Conservation (phyloP, 257 asterid genomes). For the Salvia hispanica region DNA sequence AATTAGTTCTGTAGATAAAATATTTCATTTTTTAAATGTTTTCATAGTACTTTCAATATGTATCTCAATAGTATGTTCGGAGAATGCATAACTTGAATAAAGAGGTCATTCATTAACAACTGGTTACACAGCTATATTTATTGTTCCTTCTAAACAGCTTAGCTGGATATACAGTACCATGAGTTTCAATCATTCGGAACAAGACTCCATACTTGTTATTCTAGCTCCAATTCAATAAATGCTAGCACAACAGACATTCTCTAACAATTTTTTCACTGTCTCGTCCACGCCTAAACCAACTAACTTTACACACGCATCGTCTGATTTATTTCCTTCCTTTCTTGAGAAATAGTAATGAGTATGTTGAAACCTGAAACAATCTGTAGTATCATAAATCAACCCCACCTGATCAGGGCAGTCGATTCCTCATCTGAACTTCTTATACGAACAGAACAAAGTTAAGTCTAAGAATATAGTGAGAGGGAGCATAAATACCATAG, state of each 20-base stretch:
- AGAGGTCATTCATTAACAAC: not conserved
- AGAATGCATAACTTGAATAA: not conserved
- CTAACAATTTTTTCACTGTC: too few relatives aligned
- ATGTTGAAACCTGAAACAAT: too few relatives aligned
- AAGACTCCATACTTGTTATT: conserved; percentile 45
- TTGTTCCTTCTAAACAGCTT: conserved; percentile 18
- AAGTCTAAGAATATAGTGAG: not conserved
- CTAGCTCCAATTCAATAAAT: conserved; percentile 37
- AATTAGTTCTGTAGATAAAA: conserved; percentile 20
- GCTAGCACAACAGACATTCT: too few relatives aligned
- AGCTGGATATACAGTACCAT: not conserved
- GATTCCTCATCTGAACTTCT: conserved; percentile 17
- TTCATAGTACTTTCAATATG: not conserved
- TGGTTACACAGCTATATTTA: not conserved
- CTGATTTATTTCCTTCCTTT: not conserved
- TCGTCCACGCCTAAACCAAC: too few relatives aligned
- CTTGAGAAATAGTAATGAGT: not conserved
- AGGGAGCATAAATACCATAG: not conserved
- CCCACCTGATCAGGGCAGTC: not conserved
- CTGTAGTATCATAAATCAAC: not conserved
- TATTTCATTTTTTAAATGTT: not conserved
- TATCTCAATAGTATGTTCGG: not conserved
- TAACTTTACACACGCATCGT: not conserved
- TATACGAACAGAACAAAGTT: conserved; percentile 3
- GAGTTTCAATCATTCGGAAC: conserved; percentile 5